A percentile compares a stretch with the other conserved stretches of the same genome.
These are phyloP conservation scores for Urostyla sp. DNA, from an alignment of 73 alveolate species.

Conservation along the genomic window DNA sequence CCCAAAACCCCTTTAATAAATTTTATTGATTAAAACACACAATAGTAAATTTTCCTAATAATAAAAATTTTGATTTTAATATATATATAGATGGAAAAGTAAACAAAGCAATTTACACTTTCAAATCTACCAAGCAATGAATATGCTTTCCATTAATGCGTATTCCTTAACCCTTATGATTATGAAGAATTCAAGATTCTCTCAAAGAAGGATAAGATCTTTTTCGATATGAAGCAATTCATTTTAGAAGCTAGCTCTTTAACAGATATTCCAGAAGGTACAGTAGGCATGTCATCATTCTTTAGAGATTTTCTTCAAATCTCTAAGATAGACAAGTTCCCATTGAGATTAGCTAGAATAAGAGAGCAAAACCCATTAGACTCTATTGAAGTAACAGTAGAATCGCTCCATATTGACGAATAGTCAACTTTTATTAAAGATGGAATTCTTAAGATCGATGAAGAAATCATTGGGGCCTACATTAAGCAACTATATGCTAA, in stretches of 20 bases:
- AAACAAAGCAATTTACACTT: not conserved
- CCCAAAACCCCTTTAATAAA: no score
- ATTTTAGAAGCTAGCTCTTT: conserved; percentile 18
- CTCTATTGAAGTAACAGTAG: conserved; percentile 1
- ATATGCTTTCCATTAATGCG: conserved; percentile 34
- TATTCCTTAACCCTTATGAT: conserved; percentile 14
- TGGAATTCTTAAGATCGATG: conserved; percentile 7
- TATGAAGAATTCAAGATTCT: conserved; percentile 1
- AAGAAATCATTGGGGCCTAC: not conserved
- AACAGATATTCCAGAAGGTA: conserved; percentile 8
- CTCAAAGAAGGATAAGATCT: not conserved
- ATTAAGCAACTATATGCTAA: not conserved
- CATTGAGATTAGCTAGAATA: not conserved
- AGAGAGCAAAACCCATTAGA: conserved; percentile 14
- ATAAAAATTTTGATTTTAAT: no score
- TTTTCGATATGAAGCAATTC: conserved; percentile 30
- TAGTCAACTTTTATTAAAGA: not conserved
- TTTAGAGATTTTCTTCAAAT: conserved; percentile 44
- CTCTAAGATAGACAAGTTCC: conserved; percentile 52
- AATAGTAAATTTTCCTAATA: no score
- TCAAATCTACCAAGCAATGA: conserved; percentile 54
- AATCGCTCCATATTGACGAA: not conserved
- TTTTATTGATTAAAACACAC: no score
- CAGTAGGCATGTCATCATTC: conserved; percentile 42
- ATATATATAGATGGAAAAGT: no score